Percentiles rank a stretch among this genome's conserved stretches.
phyloP scores from a whole-genome alignment of 2,329 filamentous ascomycete genomes.

The Penicillium paneum region DNA sequence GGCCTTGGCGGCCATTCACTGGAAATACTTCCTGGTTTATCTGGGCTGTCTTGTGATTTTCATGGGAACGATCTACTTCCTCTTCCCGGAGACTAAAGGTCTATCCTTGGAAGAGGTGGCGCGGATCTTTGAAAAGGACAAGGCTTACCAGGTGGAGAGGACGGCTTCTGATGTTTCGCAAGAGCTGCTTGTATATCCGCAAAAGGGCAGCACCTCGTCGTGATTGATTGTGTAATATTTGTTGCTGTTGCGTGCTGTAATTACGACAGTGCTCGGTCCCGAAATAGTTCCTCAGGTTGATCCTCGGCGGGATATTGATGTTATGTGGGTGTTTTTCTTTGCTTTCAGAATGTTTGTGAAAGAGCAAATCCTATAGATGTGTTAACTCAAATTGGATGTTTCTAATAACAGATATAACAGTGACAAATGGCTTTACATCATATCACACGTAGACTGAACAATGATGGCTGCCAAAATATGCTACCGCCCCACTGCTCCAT shows the following conservation, averaged over 20 bases:
- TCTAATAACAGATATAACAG: background rate
- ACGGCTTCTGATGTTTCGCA: constrained; percentile 12
- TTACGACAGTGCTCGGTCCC: constrained; percentile 9
- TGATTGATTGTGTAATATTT: constrained; percentile 5
- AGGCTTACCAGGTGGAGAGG: background rate
- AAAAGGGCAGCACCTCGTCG: constrained; percentile 6
- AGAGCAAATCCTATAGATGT: constrained; percentile 4
- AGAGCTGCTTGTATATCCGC: constrained; percentile 8
- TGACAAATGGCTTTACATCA: too few species aligned
- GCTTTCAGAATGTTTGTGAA: background rate
- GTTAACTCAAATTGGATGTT: background rate
- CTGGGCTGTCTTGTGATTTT: constrained; percentile 34
- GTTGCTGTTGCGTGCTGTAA: constrained; percentile 7
- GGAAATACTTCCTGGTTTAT: constrained; percentile 44
- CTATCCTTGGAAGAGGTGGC: constrained; percentile 17
- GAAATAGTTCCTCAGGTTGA: constrained; percentile 3
- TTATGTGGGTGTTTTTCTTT: constrained; percentile 4
- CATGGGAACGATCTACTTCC: constrained; percentile 37
- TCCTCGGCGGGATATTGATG: background rate
- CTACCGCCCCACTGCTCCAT: constrained; percentile 40
- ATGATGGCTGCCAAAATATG: background rate
- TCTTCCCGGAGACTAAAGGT: constrained; percentile 29
- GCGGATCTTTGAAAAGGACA: constrained; percentile 13
- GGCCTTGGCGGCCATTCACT: constrained; percentile 36
- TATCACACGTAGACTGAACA: background rate